These are phyloP conservation scores for Claviceps cyperi DNA, from an alignment of 2,329 filamentous ascomycete genomes.

Conservation along the genomic window DNA sequence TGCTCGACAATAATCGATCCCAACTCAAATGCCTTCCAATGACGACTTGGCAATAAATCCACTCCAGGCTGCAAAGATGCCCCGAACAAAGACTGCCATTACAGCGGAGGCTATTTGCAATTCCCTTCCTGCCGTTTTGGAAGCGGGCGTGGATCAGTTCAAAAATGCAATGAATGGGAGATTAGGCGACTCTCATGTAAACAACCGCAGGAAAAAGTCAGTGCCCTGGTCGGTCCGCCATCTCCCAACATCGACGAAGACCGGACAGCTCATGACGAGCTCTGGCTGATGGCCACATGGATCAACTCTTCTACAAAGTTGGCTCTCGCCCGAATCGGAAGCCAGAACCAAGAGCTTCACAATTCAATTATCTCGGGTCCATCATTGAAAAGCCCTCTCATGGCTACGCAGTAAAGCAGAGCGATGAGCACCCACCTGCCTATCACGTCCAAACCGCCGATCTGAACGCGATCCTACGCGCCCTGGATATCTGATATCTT, in stretches of 20 bases:
- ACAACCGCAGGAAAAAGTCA: background rate
- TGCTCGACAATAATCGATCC: no score
- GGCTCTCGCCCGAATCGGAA: background rate
- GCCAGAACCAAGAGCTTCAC: background rate
- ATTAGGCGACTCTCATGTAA: background rate
- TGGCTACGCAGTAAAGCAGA: background rate
- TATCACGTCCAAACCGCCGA: background rate
- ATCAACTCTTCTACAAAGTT: background rate
- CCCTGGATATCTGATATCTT: background rate
- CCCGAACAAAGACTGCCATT: background rate
- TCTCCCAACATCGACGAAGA: background rate
- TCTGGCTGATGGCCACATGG: background rate
- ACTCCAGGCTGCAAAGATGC: background rate
- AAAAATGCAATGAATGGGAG: background rate
- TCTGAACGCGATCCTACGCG: background rate
- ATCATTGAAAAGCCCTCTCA: background rate
- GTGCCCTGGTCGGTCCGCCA: background rate
- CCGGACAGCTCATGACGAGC: background rate
- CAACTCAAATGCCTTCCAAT: no score
- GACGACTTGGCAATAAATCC: no score
- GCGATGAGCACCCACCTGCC: background rate
- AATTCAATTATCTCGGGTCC: constrained; percentile 1
- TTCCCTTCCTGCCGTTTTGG: background rate
- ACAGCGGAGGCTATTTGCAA: background rate
- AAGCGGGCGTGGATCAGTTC: background rate